These are phyloP conservation scores for Macadamia integrifolia DNA, from an alignment of 164 flowering plant species.

Conservation along the genomic window DNA sequence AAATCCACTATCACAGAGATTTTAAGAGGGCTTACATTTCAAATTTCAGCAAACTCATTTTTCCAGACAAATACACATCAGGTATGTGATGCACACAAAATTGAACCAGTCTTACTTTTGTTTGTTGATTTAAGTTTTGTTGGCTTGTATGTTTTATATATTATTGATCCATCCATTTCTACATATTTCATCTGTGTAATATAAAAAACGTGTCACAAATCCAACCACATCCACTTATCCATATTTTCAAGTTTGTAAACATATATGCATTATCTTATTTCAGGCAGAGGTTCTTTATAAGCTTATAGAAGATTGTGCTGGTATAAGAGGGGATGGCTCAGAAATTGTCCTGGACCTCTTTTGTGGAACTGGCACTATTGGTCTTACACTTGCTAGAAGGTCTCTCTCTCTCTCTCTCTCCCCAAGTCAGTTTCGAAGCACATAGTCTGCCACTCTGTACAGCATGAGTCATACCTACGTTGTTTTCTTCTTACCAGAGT, in stretches of 20 bases:
- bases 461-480: slow-evolving; percentile 2
- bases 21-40: slow-evolving; percentile 80
- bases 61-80: slow-evolving; percentile 94
- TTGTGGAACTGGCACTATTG: slow-evolving; percentile 98
- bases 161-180: too few species aligned
- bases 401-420: slow-evolving; percentile 10
- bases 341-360: slow-evolving; percentile 92
- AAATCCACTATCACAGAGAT: slow-evolving; percentile 73
- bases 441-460: neutral
- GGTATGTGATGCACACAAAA: slow-evolving; percentile 34
- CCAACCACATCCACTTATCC: too few species aligned
- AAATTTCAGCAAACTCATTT: slow-evolving; percentile 97
- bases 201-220: too few species aligned
- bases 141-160: too few species aligned
- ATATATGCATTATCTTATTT: slow-evolving; percentile 14
- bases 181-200: too few species aligned
- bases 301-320: slow-evolving; percentile 83
- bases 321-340: slow-evolving; percentile 86
- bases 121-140: neutral
- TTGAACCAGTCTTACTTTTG: neutral
- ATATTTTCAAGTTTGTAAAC: neutral
- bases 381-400: slow-evolving; percentile 90
- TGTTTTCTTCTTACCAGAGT: slow-evolving; percentile 45
- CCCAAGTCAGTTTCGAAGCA: neutral
- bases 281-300: slow-evolving; percentile 94